Percentiles rank a stretch among this genome's conserved stretches.
Conservation (phyloP, 495 filamentous ascomycete genomes). For the Penicillium bovifimosum region DNA sequence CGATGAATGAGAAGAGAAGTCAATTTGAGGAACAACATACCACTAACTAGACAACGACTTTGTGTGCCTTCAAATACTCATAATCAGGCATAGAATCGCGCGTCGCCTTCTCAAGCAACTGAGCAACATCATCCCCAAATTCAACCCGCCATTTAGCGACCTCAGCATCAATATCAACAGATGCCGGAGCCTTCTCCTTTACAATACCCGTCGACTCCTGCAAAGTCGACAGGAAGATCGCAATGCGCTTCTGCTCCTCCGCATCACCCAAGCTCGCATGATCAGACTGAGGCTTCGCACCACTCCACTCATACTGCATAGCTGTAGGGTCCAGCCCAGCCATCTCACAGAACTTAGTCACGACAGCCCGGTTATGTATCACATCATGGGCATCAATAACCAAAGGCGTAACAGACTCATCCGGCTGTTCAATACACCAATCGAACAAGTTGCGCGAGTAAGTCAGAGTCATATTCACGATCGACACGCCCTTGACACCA, state of each 20-base stretch:
- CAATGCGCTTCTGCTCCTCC: not conserved
- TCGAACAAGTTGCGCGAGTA: conserved; percentile 33
- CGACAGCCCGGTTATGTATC: conserved; percentile 27
- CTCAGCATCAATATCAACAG: conserved; percentile 37
- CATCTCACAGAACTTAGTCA: conserved; percentile 26
- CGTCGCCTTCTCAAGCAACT: conserved; percentile 32
- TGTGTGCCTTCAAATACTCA: conserved; percentile 37
- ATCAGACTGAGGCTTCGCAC: conserved; percentile 1
- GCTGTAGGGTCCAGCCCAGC: conserved; percentile 30
- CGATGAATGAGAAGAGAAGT: no score
- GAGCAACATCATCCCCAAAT: conserved; percentile 15
- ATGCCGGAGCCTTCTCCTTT: conserved; percentile 27
- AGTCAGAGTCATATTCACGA: conserved; percentile 24
- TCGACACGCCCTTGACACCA: conserved; percentile 3
- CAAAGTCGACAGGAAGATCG: conserved; percentile 31
- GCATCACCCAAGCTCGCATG: not conserved
- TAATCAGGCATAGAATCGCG: conserved; percentile 42
- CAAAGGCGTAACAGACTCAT: conserved; percentile 20
- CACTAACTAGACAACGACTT: conserved; percentile 7
- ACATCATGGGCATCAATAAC: conserved; percentile 44
- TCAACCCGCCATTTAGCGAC: conserved; percentile 15
- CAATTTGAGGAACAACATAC: no score
- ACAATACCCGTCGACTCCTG: conserved; percentile 29
- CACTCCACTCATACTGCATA: conserved; percentile 37
- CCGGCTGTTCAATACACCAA: conserved; percentile 23